These are phyloP conservation scores for Colletotrichum tanaceti DNA, from an alignment of 2,329 filamentous ascomycete species.

Conservation along the genomic window DNA sequence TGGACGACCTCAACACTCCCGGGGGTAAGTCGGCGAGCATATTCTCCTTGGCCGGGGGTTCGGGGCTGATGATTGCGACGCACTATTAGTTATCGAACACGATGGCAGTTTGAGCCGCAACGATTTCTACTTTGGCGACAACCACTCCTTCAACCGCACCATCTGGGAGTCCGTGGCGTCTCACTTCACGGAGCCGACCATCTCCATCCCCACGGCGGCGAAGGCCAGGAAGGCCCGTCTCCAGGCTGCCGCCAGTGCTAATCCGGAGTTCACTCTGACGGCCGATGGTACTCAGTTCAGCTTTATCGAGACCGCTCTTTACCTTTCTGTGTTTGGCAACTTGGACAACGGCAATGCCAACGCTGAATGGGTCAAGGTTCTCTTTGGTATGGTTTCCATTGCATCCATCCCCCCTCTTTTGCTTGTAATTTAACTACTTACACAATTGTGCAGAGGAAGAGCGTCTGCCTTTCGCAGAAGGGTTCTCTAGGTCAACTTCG, in stretches of 20 bases:
- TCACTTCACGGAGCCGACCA: constrained; percentile 42
- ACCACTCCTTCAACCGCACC: constrained; percentile 46
- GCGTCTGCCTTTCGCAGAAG: constrained; percentile 37
- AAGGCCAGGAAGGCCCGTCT: constrained; percentile 45
- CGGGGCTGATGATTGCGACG: constrained; percentile 3
- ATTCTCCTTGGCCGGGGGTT: background rate
- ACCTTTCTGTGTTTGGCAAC: constrained; percentile 43
- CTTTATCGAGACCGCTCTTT: constrained; percentile 43
- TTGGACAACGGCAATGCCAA: constrained; percentile 41
- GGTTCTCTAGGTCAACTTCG: constrained; percentile 30
- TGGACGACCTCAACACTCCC: constrained; percentile 47
- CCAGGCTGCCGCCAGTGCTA: constrained; percentile 43
- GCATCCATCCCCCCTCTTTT: background rate
- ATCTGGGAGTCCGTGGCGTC: constrained; percentile 45
- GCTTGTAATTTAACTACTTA: too few species aligned
- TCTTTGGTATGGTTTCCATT: constrained; percentile 36
- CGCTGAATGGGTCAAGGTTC: constrained; percentile 40
- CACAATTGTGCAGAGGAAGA: constrained; percentile 30
- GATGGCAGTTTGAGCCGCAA: constrained; percentile 49
- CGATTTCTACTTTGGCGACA: constrained; percentile 48
- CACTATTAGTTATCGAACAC: constrained; percentile 49
- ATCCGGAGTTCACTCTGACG: constrained; percentile 44
- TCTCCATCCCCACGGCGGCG: constrained; percentile 48
- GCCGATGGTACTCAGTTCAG: constrained; percentile 40
- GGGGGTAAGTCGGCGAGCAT: constrained; percentile 29